Conservation (phyloP, 2,329 filamentous ascomycete genomes). For the Exophiala calicioides region DNA sequence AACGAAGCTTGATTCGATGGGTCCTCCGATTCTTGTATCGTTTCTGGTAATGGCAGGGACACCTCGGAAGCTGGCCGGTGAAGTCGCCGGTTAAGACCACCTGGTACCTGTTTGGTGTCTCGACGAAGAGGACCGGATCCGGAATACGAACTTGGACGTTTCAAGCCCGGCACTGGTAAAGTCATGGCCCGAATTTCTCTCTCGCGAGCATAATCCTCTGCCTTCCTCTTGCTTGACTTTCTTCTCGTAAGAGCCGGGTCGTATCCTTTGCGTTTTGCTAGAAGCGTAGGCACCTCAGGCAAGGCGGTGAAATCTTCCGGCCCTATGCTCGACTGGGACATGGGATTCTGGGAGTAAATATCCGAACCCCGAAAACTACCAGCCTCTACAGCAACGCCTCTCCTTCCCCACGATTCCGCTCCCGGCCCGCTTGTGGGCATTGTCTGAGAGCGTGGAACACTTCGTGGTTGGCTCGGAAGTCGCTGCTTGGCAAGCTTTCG, state of each 20-base stretch:
- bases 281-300: conserved; percentile 51
- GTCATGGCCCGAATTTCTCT: conserved; percentile 87
- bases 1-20: conserved; percentile 74
- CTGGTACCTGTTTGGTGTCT: conserved; percentile 65
- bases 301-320: conserved; percentile 44
- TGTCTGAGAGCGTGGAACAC: conserved; percentile 13
- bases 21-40: conserved; percentile 70
- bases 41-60: conserved; percentile 72
- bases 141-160: conserved; percentile 61
- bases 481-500: conserved; percentile 26
- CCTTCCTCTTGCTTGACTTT: conserved; percentile 75
- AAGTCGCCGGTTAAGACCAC: conserved; percentile 56
- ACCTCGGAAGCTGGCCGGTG: conserved; percentile 69
- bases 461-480: conserved; percentile 17
- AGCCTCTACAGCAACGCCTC: conserved; percentile 5
- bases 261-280: conserved; percentile 61
- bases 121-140: conserved; percentile 60
- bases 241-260: conserved; percentile 62
- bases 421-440: conserved; percentile 11
- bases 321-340: conserved; percentile 40
- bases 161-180: conserved; percentile 62
- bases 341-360: conserved; percentile 34
- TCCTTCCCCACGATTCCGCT: conserved; percentile 10
- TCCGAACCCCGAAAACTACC: conserved; percentile 8
- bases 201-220: conserved; percentile 74